Evolutionary conservation across 208 protist genomes (phyloP).

Genomic region (Strigomonas galati): DNA sequence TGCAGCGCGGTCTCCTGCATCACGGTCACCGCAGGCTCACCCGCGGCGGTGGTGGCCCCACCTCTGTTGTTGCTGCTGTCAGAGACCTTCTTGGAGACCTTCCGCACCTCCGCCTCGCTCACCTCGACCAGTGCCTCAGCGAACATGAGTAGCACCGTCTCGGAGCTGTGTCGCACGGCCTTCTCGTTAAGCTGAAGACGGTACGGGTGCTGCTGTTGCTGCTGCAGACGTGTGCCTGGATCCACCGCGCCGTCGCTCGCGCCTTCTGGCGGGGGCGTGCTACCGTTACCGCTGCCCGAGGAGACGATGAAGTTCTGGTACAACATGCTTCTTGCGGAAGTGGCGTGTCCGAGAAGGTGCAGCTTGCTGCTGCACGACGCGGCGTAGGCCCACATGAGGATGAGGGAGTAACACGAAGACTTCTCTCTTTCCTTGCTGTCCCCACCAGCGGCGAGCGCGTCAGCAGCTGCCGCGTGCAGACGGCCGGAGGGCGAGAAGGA

Average conservation of each 20-base stretch:
- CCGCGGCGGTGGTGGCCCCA: background rate
- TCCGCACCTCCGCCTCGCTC: constrained; percentile 20
- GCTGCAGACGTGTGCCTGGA: background rate
- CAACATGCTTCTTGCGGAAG: constrained; percentile 28
- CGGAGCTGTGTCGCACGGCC: constrained; percentile 17
- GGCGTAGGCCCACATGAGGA: constrained; percentile 53
- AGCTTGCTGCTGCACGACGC: constrained; percentile 37
- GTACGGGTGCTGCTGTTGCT: constrained; percentile 12
- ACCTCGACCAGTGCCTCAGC: constrained; percentile 26
- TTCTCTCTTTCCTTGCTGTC: constrained; percentile 7
- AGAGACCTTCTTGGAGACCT: background rate
- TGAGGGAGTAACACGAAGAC: constrained; percentile 9
- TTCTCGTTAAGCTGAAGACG: constrained; percentile 12
- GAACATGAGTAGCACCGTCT: constrained; percentile 19
- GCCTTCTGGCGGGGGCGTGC: too few species aligned
- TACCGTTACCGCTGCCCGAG: background rate
- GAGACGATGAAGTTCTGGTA: constrained; percentile 26
- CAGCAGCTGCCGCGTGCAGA: background rate
- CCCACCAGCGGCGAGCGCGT: background rate
- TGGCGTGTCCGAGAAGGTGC: constrained; percentile 27
- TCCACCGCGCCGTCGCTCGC: background rate
- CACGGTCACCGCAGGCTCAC: background rate
- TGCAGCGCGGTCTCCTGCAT: constrained; percentile 28
- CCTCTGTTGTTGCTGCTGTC: background rate
- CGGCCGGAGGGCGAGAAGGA: too few species aligned